Evolutionary conservation across 768 basidiomycete genomes (phyloP).

Genomic region (Termitomyces sp.): DNA sequence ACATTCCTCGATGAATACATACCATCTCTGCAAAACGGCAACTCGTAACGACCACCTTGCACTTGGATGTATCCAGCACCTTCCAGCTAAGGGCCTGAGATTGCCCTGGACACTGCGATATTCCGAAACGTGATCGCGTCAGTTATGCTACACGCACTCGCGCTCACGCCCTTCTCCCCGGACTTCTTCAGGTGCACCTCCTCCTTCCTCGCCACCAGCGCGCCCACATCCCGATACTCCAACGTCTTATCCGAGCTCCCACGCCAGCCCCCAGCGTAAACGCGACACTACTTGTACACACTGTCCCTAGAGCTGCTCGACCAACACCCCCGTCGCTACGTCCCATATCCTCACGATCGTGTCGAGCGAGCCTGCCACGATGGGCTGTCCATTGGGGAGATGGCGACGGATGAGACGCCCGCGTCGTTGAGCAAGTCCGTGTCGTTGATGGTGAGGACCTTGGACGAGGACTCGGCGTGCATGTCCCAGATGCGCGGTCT

Average conservation of each 20-base stretch:
- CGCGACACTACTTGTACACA: constrained; percentile 84
- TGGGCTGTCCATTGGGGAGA: constrained; percentile 70
- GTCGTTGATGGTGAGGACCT: constrained; percentile 46
- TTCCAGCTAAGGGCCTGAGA: too few species aligned
- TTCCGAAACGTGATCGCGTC: too few species aligned
- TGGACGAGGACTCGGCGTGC: constrained; percentile 31
- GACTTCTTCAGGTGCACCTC: constrained; percentile 32
- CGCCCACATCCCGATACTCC: constrained; percentile 84
- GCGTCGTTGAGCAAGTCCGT: constrained; percentile 47
- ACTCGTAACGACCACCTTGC: too few species aligned
- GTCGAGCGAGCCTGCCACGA: constrained; percentile 70
- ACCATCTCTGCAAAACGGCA: too few species aligned
- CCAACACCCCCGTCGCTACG: constrained; percentile 53
- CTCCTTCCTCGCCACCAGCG: constrained; percentile 46
- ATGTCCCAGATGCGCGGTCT: constrained; percentile 48
- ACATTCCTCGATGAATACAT: too few species aligned
- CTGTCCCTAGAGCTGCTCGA: constrained; percentile 73
- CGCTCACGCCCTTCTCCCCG: constrained; percentile 37
- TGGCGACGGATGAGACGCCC: constrained; percentile 77
- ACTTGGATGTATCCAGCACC: too few species aligned
- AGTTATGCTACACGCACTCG: constrained; percentile 43
- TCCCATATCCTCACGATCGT: constrained; percentile 85
- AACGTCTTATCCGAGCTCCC: constrained; percentile 89
- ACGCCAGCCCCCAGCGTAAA: constrained; percentile 92
- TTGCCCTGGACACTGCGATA: too few species aligned